Percentiles rank a stretch among this genome's conserved stretches.
These are phyloP conservation scores for Cutaneotrichosporon mucoides DNA, from an alignment of 1,284 basidiomycete genomes.

Conservation along the genomic window DNA sequence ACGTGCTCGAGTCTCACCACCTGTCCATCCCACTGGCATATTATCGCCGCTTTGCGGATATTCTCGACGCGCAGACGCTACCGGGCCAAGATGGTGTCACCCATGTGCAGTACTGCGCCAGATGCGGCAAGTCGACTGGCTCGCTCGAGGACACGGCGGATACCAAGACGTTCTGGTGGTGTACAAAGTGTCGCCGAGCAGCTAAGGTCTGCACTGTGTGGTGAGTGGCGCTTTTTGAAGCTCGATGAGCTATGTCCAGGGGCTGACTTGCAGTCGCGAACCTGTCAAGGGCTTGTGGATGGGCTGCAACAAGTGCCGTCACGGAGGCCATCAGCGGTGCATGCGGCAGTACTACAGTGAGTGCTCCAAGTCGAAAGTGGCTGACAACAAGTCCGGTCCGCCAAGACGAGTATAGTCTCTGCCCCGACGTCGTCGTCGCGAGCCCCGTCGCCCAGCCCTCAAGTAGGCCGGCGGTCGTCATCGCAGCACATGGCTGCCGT, in stretches of 20 bases:
- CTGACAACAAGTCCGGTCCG: constrained; percentile 10
- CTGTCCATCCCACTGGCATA: constrained; percentile 33
- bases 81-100: constrained; percentile 37
- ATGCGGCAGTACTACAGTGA: constrained; percentile 38
- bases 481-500: neutral
- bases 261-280: constrained; percentile 26
- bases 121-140: constrained; percentile 41
- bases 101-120: constrained; percentile 31
- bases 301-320: constrained; percentile 37
- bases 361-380: constrained; percentile 6
- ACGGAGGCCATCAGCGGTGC: constrained; percentile 42
- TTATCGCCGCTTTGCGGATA: constrained; percentile 26
- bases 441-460: constrained; percentile 1
- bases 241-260: too few species aligned
- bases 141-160: constrained; percentile 37
- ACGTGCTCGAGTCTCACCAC: constrained; percentile 34
- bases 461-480: neutral
- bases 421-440: neutral
- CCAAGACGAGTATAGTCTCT: neutral
- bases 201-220: constrained; percentile 39
- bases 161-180: constrained; percentile 41
- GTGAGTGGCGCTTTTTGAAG: constrained; percentile 19
- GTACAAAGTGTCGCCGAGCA: constrained; percentile 29
- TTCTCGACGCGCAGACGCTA: constrained; percentile 29
- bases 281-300: constrained; percentile 38